These are phyloP conservation scores for Fusarium stilboides DNA, from an alignment of 2,329 filamentous ascomycete genomes.

Conservation along the genomic window DNA sequence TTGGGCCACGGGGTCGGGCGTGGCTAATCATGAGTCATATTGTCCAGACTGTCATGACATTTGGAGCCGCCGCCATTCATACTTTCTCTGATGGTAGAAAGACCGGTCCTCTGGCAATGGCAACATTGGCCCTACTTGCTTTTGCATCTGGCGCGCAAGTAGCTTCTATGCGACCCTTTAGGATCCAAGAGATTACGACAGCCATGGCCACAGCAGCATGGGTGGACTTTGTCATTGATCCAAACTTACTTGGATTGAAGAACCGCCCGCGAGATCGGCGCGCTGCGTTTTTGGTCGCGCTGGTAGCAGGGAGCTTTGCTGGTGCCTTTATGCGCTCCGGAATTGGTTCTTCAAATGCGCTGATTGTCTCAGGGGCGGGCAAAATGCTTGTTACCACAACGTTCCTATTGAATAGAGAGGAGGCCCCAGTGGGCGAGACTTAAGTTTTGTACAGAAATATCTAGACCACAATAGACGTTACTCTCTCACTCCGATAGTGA, in stretches of 20 bases:
- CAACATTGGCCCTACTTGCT: background rate
- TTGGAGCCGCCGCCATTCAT: background rate
- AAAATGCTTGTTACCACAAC: background rate
- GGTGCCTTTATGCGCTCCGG: background rate
- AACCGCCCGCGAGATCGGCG: background rate
- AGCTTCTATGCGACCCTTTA: background rate
- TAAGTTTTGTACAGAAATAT: background rate
- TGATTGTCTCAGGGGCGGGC: background rate
- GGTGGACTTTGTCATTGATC: conserved; percentile 5
- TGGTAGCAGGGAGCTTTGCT: background rate
- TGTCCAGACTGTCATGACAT: background rate
- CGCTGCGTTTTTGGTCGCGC: background rate
- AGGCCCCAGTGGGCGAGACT: too few relatives aligned
- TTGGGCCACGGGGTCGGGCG: background rate
- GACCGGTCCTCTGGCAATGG: background rate
- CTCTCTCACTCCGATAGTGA: background rate
- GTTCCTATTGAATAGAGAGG: too few relatives aligned
- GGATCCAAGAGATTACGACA: conserved; percentile 1
- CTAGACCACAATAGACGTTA: background rate
- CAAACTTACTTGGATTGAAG: background rate
- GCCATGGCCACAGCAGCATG: conserved; percentile 5
- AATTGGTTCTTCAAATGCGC: background rate
- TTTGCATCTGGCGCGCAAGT: background rate
- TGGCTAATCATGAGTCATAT: background rate
- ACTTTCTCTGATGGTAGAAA: too few relatives aligned